Percentiles rank a stretch among this genome's conserved stretches.
Evolutionary conservation across 2,329 filamentous ascomycete genomes (phyloP).

Genomic region (Paraphaeosphaeria minitans): DNA sequence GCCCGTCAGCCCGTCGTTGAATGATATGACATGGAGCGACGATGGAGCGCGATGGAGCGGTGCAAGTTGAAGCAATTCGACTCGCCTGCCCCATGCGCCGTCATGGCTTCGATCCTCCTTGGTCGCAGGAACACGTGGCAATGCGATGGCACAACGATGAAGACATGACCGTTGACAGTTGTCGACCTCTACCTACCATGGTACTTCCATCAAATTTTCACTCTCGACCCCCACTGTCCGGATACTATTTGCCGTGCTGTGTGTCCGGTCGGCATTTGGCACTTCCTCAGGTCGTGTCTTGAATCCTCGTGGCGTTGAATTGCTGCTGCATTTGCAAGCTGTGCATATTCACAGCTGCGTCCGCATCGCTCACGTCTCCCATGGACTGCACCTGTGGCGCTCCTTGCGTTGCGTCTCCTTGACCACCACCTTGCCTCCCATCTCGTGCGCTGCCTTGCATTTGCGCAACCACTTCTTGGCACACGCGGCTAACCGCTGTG

Average conservation of each 20-base stretch:
- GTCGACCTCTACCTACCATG: too few species aligned
- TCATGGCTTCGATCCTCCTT: too few species aligned
- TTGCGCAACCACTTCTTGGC: constrained; percentile 32
- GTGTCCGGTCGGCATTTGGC: constrained; percentile 16
- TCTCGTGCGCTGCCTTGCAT: constrained; percentile 25
- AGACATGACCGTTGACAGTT: too few species aligned
- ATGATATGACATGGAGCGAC: not conserved
- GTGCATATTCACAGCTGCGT: constrained; percentile 24
- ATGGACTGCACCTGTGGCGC: not conserved
- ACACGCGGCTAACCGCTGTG: constrained; percentile 34
- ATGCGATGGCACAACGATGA: not conserved
- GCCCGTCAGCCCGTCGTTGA: not conserved
- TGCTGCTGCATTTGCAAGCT: constrained; percentile 26
- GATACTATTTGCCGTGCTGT: not conserved
- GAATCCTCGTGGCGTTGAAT: constrained; percentile 22
- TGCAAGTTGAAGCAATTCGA: not conserved
- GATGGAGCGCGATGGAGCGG: not conserved
- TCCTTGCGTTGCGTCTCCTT: not conserved
- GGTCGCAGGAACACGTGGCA: too few species aligned
- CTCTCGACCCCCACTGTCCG: constrained; percentile 9
- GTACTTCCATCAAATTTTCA: not conserved
- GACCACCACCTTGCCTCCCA: constrained; percentile 4
- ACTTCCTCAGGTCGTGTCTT: constrained; percentile 18
- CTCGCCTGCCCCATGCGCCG: not conserved
- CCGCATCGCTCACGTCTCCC: constrained; percentile 17